Conservation (phyloP, 495 filamentous ascomycete genomes). For the Penicillium antarcticum region DNA sequence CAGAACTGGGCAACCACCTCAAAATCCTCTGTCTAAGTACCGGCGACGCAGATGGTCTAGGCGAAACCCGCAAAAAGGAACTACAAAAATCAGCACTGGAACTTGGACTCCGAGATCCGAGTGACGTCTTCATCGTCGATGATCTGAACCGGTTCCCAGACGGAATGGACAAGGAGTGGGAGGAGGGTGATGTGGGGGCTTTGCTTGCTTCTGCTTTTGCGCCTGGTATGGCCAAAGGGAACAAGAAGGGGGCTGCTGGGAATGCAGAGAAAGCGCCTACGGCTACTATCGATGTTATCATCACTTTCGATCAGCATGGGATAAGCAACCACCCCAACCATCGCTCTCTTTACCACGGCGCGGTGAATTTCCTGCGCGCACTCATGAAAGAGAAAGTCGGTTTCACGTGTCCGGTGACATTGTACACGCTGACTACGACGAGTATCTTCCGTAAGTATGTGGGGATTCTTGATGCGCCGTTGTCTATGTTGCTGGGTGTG, state of each 20-base stretch:
- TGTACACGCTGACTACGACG: slow-evolving; percentile 78
- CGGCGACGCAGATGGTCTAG: slow-evolving; percentile 83
- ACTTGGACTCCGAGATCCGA: slow-evolving; percentile 67
- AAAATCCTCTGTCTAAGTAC: slow-evolving; percentile 91
- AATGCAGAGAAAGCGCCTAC: slow-evolving; percentile 35
- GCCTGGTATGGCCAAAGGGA: slow-evolving; percentile 45
- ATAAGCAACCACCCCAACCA: slow-evolving; percentile 90
- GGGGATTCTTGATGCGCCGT: slow-evolving; percentile 66
- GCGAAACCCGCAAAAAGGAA: slow-evolving; percentile 76
- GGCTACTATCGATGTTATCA: slow-evolving; percentile 71
- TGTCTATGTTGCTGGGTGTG: slow-evolving; percentile 54
- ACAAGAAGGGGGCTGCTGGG: slow-evolving; percentile 18
- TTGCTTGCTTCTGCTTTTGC: slow-evolving; percentile 69
- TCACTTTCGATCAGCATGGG: slow-evolving; percentile 83
- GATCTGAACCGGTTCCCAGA: slow-evolving; percentile 75
- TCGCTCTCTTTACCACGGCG: slow-evolving; percentile 79
- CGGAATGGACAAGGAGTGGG: slow-evolving; percentile 77
- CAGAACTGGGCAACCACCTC: slow-evolving; percentile 78
- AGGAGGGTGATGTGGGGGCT: slow-evolving; percentile 59
- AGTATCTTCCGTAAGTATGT: slow-evolving; percentile 75
- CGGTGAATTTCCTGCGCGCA: slow-evolving; percentile 61
- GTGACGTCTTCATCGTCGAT: slow-evolving; percentile 81
- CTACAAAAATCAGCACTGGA: slow-evolving; percentile 70
- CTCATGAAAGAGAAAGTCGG: slow-evolving; percentile 62
- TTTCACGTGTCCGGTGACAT: slow-evolving; percentile 67